Evolutionary conservation across 179 eudicot genomes (phyloP), one percentile per base, ranked within the genome.

Genomic region (Monotropa hypopitys): DNA sequence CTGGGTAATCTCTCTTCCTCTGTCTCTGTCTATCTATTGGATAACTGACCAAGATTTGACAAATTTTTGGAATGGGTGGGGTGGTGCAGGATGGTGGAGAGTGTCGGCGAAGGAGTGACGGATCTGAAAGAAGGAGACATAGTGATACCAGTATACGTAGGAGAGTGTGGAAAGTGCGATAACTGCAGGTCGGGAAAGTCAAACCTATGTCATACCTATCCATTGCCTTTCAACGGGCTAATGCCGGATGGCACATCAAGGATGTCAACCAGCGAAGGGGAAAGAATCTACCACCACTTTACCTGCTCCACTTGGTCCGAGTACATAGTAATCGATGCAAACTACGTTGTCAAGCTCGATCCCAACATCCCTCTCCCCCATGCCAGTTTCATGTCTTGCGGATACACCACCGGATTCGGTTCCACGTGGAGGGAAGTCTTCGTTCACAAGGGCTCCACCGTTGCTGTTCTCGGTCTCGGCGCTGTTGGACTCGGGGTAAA

Each of bases 401-500:
- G 98, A 23, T 88, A 88, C 66, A 59, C 91, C 21, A 90, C 97
- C 15, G 97, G 97, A 54, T 79, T 72, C 20, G 81, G 75, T 2
- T 77, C 93, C 0, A 85, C 85, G 2, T 89, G 91, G 91, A 92
- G 82, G 78, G 87, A 87, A 81, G 90, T 83, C 12, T 65, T 50
- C 16, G 86, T 93, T 23, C 85, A 84, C 33, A 80, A 85, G 80
- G 94, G 90, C 59, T 88, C 93, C 42, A 84, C 90, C 5, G 94
- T 93, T 28, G 98, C 89, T 56, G 86, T 93, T 30, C 77, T 91
- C 4, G 98, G 98, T 53, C 97, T 93, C 68, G 98, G 97, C 30
- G 88, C 89, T 6, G 91, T 93, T 62, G 98, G 98, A 74, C 90
- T 93, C 13, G 98, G 92, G 83, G 97, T 92, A 79, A 70, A 62